Conservation (phyloP, 2,329 filamentous ascomycete species). For the Cladosporium sp. region DNA sequence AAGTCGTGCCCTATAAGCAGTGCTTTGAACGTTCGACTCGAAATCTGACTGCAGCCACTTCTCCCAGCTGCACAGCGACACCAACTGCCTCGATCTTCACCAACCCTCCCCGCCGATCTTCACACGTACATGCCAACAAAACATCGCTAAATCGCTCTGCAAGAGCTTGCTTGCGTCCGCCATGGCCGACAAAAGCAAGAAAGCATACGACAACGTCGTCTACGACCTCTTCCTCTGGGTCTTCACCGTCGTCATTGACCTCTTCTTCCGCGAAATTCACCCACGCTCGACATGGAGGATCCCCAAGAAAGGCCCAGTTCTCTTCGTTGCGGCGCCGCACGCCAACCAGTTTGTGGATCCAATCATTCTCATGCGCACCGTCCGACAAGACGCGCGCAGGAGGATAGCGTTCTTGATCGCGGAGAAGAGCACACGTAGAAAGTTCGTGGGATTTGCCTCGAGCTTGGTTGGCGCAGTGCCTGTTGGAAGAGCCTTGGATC, state of each 20-base stretch:
- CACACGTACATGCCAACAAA: conserved; percentile 2
- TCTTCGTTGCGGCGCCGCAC: conserved; percentile 95
- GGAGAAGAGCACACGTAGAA: conserved; percentile 87
- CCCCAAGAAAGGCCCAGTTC: conserved; percentile 78
- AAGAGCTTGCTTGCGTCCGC: not conserved
- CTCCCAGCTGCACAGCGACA: not conserved
- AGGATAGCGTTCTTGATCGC: conserved; percentile 91
- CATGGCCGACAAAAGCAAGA: conserved; percentile 19
- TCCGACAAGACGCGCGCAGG: conserved; percentile 80
- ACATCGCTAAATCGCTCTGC: not conserved
- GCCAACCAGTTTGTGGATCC: conserved; percentile 98
- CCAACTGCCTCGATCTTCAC: not conserved
- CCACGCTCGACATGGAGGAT: conserved; percentile 94
- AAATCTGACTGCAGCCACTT: too few species aligned
- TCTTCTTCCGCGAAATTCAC: conserved; percentile 98
- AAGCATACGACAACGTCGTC: conserved; percentile 25
- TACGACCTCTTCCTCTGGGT: conserved; percentile 76
- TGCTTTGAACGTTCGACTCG: too few species aligned
- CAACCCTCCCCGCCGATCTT: not conserved
- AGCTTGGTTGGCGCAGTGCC: conserved; percentile 82
- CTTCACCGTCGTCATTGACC: conserved; percentile 79
- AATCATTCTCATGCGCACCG: conserved; percentile 83
- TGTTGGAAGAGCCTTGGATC: conserved; percentile 88
- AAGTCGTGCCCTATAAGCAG: not conserved
- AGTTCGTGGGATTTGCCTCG: conserved; percentile 83